These are phyloP conservation scores for Didymella keratinophila DNA, from an alignment of 2,329 filamentous ascomycete species.

Conservation along the genomic window DNA sequence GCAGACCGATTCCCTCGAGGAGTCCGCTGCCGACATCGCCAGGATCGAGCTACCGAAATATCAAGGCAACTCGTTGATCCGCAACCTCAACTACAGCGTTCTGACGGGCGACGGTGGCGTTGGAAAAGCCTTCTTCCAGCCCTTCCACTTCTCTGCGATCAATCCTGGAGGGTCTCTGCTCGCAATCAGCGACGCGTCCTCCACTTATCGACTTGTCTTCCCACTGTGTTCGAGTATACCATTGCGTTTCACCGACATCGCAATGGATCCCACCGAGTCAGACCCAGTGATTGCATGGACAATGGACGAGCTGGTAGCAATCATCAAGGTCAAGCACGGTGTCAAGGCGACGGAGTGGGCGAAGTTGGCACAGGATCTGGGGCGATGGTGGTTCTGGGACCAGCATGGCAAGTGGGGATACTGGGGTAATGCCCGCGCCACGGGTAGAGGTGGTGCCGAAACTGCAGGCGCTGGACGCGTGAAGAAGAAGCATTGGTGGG, in stretches of 20 bases:
- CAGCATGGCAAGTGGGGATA: conserved; percentile 27
- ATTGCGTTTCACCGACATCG: conserved; percentile 24
- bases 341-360: conserved; percentile 23
- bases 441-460: conserved; percentile 23
- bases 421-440: conserved; percentile 26
- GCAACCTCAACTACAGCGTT: conserved; percentile 22
- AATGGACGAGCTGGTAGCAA: conserved; percentile 22
- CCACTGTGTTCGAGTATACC: conserved; percentile 28
- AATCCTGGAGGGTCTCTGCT: conserved; percentile 28
- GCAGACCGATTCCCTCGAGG: conserved; percentile 21
- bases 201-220: conserved; percentile 23
- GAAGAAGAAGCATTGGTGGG: conserved; percentile 31
- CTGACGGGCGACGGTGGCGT: conserved; percentile 9
- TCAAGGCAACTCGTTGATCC: conserved; percentile 26
- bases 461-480: conserved; percentile 23
- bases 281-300: conserved; percentile 27
- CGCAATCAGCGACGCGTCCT: conserved; percentile 27
- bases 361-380: conserved; percentile 23
- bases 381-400: conserved; percentile 31
- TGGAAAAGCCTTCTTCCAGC: conserved; percentile 23
- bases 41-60: conserved; percentile 22
- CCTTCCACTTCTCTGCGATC: conserved; percentile 30
- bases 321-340: conserved; percentile 24
- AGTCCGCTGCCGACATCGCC: conserved; percentile 12
- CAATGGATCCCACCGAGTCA: conserved; percentile 21